Evolutionary conservation across 495 filamentous ascomycete genomes (phyloP).

Genomic region (Astrocystis sublimbata): DNA sequence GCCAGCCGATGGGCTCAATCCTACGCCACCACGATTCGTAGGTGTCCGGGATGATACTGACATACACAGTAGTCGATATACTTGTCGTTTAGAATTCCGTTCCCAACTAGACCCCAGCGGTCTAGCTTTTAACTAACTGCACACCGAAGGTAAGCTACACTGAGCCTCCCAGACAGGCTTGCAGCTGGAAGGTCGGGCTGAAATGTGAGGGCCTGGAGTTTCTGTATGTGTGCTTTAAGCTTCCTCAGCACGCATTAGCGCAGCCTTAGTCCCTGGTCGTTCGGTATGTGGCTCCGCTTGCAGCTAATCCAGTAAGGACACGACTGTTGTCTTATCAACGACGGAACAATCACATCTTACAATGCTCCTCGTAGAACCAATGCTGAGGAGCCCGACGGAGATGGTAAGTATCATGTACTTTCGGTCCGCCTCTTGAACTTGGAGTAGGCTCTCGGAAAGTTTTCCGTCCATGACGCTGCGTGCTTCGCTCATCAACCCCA

Average conservation of each 20-base stretch:
- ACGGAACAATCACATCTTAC: slow-evolving; percentile 18
- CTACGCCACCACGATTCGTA: neutral
- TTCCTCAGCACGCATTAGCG: slow-evolving; percentile 7
- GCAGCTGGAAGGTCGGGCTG: slow-evolving; percentile 2
- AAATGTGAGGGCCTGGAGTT: neutral
- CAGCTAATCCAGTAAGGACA: slow-evolving; percentile 5
- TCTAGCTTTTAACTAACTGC: neutral
- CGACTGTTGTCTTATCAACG: slow-evolving; percentile 5
- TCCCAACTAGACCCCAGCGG: neutral
- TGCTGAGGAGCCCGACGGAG: neutral
- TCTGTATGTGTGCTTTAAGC: neutral
- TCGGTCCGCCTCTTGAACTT: neutral
- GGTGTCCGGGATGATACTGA: neutral
- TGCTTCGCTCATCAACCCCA: neutral
- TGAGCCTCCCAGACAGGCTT: neutral
- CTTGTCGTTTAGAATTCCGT: neutral
- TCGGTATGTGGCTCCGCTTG: slow-evolving; percentile 20
- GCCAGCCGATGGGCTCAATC: neutral
- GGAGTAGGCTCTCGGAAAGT: slow-evolving; percentile 16
- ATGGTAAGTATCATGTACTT: neutral
- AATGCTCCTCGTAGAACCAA: slow-evolving; percentile 3
- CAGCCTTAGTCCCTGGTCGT: neutral
- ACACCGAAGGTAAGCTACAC: slow-evolving; percentile 10
- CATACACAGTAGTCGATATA: neutral
- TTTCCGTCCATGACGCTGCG: neutral